These are phyloP conservation scores for Lepidium didymum DNA, from an alignment of 345 rosid genomes.

Conservation along the genomic window DNA sequence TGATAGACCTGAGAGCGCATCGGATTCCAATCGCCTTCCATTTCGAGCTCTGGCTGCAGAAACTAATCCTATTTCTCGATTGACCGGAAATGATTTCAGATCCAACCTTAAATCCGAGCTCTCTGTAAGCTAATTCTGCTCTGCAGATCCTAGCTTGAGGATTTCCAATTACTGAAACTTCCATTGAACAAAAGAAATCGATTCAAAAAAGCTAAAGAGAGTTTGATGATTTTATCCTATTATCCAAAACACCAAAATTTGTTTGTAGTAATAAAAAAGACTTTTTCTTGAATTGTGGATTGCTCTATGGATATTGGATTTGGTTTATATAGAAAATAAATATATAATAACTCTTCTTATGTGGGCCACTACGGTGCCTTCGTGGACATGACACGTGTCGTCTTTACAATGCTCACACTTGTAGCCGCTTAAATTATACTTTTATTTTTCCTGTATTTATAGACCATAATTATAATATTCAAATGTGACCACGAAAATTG, in stretches of 20 bases:
- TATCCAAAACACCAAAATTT: neutral
- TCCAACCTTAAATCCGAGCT: constrained; percentile 25
- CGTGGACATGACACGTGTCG: constrained; percentile 27
- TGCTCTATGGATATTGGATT: neutral
- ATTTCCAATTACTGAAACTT: constrained; percentile 52
- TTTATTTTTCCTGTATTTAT: neutral
- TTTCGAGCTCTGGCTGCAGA: constrained; percentile 24
- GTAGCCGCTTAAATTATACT: constrained; percentile 19
- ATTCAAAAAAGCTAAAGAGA: neutral
- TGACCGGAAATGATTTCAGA: neutral
- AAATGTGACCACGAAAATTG: constrained; percentile 18
- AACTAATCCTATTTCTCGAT: constrained; percentile 28
- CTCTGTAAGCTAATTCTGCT: constrained; percentile 35
- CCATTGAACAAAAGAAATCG: constrained; percentile 30
- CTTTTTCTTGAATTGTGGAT: neutral
- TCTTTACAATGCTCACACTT: neutral
- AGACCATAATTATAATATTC: neutral
- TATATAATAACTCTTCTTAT: neutral
- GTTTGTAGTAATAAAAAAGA: neutral
- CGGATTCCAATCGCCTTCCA: constrained; percentile 32
- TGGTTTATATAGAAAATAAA: constrained; percentile 13
- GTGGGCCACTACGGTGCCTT: neutral
- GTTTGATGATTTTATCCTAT: neutral
- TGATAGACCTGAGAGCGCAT: constrained; percentile 39
- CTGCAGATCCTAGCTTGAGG: constrained; percentile 39